These are phyloP conservation scores for Dioscorea zingiberensis DNA, from an alignment of 106 monocot genomes.

Conservation along the genomic window DNA sequence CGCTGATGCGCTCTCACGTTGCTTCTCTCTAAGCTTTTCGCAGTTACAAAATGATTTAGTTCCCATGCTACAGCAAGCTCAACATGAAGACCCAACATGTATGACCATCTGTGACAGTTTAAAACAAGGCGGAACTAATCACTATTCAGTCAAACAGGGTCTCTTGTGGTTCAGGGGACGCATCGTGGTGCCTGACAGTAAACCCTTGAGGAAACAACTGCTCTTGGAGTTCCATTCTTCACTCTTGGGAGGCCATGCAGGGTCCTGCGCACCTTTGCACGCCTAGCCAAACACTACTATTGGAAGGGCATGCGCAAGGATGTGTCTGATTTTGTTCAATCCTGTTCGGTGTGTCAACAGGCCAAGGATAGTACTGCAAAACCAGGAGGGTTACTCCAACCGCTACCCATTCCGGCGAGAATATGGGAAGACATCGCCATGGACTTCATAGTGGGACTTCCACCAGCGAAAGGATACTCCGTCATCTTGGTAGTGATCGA, in stretches of 20 bases:
- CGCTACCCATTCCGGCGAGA: constrained; percentile 1
- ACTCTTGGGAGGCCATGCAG: neutral
- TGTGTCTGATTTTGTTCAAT: too few relatives aligned
- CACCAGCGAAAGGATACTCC: neutral
- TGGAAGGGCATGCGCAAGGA: neutral
- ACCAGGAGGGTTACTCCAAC: constrained; percentile 2
- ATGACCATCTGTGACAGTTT: too few relatives aligned
- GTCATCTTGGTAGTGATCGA: neutral
- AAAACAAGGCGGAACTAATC: neutral
- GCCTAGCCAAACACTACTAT: neutral
- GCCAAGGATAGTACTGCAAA: too few relatives aligned
- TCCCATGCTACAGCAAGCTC: too few relatives aligned
- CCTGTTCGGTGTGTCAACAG: too few relatives aligned
- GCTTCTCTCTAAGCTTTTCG: too few relatives aligned
- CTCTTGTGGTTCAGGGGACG: too few relatives aligned
- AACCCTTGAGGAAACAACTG: too few relatives aligned
- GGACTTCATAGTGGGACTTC: constrained; percentile 1
- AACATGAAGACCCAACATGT: too few relatives aligned
- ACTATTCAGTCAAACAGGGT: neutral
- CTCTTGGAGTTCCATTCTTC: neutral
- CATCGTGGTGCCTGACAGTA: too few relatives aligned
- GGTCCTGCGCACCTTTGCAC: neutral
- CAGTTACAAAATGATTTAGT: too few relatives aligned
- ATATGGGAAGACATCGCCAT: constrained; percentile 8
- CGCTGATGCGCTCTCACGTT: neutral